Evolutionary conservation across 345 rosid species (phyloP).

Genomic region (Psidium guajava): DNA sequence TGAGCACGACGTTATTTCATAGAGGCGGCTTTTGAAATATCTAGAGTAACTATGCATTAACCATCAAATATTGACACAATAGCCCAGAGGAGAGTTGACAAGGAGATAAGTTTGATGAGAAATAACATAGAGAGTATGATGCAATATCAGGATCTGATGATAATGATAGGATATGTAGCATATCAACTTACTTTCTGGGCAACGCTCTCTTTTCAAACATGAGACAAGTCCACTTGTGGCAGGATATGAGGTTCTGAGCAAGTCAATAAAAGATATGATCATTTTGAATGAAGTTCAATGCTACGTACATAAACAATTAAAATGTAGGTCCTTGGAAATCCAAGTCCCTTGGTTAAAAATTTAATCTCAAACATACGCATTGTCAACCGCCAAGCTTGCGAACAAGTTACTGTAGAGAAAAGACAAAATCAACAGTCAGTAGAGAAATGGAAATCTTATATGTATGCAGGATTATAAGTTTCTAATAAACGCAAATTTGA

Average conservation of each 20-base stretch:
- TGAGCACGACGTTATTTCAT: background rate
- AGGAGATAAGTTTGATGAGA: background rate
- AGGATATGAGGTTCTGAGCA: background rate
- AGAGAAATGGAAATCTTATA: background rate
- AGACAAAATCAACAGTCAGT: background rate
- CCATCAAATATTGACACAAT: background rate
- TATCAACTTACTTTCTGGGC: background rate
- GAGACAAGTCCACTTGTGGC: background rate
- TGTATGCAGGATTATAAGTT: background rate
- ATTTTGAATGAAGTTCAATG: background rate
- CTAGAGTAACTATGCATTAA: background rate
- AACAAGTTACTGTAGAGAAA: constrained; percentile 26
- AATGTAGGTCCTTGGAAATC: background rate
- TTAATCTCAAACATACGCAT: constrained; percentile 6
- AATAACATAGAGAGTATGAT: background rate
- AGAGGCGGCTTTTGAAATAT: background rate
- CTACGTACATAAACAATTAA: background rate
- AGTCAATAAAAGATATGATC: background rate
- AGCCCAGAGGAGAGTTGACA: background rate
- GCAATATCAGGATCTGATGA: background rate
- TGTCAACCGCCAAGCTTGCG: constrained; percentile 16
- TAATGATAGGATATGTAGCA: background rate
- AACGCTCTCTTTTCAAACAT: background rate
- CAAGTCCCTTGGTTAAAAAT: background rate
- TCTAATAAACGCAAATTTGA: background rate